These are phyloP conservation scores for Obelidium mucronatum DNA, from an alignment of 192 early-diverging fungal genomes.

Conservation along the genomic window DNA sequence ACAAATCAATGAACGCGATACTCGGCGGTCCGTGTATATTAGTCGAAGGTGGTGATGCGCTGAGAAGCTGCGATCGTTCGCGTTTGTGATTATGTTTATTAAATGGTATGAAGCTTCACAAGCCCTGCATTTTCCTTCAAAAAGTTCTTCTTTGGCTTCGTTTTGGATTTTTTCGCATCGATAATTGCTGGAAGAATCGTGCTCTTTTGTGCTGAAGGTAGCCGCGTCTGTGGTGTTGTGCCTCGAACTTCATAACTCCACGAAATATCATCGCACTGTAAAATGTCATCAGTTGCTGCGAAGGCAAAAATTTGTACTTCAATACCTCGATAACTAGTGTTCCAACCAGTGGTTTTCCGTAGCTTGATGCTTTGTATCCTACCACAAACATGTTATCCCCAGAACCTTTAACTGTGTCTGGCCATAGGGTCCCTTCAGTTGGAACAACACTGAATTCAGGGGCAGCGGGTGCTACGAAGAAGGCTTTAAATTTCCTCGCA, in stretches of 20 bases:
- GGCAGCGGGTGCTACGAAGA: constrained; percentile 34
- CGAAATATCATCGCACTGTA: constrained; percentile 43
- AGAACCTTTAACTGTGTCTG: constrained; percentile 33
- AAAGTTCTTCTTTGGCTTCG: constrained; percentile 20
- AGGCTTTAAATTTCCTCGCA: constrained; percentile 47
- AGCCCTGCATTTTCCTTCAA: constrained; percentile 14
- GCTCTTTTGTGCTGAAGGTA: too few species aligned
- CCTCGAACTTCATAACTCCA: constrained; percentile 49
- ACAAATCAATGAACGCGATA: constrained; percentile 57
- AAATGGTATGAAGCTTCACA: not conserved
- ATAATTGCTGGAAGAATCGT: too few species aligned
- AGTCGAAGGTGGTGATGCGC: constrained; percentile 46
- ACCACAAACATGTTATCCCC: constrained; percentile 55
- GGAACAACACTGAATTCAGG: constrained; percentile 52
- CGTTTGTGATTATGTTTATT: not conserved
- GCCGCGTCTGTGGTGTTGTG: constrained; percentile 29
- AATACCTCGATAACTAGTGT: constrained; percentile 56
- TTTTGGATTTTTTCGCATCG: not conserved
- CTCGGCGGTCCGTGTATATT: constrained; percentile 74
- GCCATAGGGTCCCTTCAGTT: constrained; percentile 46
- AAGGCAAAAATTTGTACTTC: not conserved
- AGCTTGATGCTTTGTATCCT: constrained; percentile 46
- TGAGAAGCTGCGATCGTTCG: constrained; percentile 7
- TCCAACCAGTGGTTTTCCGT: constrained; percentile 53
- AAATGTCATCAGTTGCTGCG: not conserved